Evolutionary conservation across 2,329 filamentous ascomycete species (phyloP), one percentile per base, ranked within the genome.

Genomic region (Colletotrichum camelliae): DNA sequence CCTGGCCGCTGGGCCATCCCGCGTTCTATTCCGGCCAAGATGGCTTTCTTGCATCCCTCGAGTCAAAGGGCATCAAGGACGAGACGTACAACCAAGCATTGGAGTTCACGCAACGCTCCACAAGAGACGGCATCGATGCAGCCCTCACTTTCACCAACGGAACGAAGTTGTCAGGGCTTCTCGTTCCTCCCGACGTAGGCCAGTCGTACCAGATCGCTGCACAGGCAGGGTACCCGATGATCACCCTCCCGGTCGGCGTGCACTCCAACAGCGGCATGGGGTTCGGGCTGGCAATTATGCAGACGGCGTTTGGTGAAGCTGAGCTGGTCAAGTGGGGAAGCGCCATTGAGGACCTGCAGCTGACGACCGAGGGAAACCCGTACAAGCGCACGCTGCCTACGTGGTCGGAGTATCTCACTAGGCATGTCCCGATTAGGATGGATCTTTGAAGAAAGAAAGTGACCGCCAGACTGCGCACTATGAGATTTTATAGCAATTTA

Each of bases 21-120:
- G 93, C 92, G 2, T 95, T 93, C 79, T 87, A 87, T 69, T 93
- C 92, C 0, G 94, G 94, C 2, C 94, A 96, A 83, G 94, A 96
- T 77, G 90, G 90, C 8, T 93, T 96, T 80, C 86, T 93, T 15
- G 92, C 91, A 0, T 92, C 91, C 1, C 85, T 93, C 4, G 89
- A 86, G 37, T 91, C 90, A 1, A 89, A 90, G 70, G 94, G 94
- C 8, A 79, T 88, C 16, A 89, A 88, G 84, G 86, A 95, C 78
- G 89, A 92, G 71, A 93, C 89, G 0, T 96, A 95, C 83, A 91
- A 85, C 81, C 88, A 94, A 79, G 94, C 94, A 0, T 86, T 96
- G 0, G 81, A 85, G 0, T 96, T 93, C 83, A 91, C 89, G 31
- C 88, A 88, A 55, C 88, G 85, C 0, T 90, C 90, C 0, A 88